Base-by-base conservation (phyloP, 768 basidiomycete species). In the Fistulinella prunicolor region DNA sequence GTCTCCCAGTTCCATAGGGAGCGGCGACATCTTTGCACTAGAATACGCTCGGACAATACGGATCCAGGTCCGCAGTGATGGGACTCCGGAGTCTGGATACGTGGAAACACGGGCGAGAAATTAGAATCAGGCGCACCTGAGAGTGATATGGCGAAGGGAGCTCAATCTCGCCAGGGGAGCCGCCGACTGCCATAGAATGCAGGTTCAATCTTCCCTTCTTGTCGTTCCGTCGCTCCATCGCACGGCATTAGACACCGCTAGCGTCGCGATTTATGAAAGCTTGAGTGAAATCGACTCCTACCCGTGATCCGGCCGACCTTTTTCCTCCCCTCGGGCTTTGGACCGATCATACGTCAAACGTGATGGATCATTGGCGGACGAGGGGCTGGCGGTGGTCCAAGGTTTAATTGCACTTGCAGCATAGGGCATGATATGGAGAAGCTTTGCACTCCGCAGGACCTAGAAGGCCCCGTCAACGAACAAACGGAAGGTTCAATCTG, bases 291-390 rank as follows among this genome's bases (percentile, higher is more conserved):
- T 21, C 6, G 8, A 45, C n/a, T 9, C 14, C 8, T 44, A 22
- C 8, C 2, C 24, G 54, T 58, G 61, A 54, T 62, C 61, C 62
- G 61, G 48, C 59, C 62, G 56, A n/a, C 32, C 12, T 23, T 32
- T 32, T 14, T 32, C 30, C 30, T 12, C 17, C 23, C 36, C 32
- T 38, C 21, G 42, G 41, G 29, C 35, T 23, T 34, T 32, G 8
- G 43, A 28, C 32, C 38, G 9, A 20, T 29, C 35, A 46, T 46
- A 28, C 16, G 38, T 46, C 28, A 19, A 16, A 20, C 19, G 30
- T 30, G 38, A 37, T 29, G 21, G 30, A 13, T 40, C 35, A 37
- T 39, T 21, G 28, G 47, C 39, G 30, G 39, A 42, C 16, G 32
- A 40, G 41, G 17, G 37, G 41, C 19, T 10, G 30, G 30, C 39